phyloP scores from a whole-genome alignment of 1,139 yeast species.

The Maudiozyma humilis region DNA sequence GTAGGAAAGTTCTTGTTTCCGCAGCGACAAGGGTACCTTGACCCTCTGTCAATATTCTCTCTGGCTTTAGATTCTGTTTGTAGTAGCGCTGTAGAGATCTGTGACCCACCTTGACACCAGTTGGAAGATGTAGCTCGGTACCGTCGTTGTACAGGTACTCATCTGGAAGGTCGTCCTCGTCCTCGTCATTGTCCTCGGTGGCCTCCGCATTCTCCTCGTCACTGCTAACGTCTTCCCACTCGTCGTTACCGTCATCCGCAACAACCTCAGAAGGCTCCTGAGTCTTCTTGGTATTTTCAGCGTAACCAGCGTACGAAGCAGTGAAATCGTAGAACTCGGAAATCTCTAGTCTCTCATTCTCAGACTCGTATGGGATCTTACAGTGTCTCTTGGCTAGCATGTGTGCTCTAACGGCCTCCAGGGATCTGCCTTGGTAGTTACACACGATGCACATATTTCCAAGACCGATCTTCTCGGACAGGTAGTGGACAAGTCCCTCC shows the following conservation, averaged over 20 bases:
- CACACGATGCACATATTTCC: slow-evolving; percentile 89
- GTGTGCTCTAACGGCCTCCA: slow-evolving; percentile 88
- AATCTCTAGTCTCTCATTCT: slow-evolving; percentile 78
- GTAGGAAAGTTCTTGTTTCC: slow-evolving; percentile 67
- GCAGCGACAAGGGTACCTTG: slow-evolving; percentile 93
- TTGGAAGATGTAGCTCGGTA: slow-evolving; percentile 72
- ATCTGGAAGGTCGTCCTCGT: slow-evolving; percentile 41
- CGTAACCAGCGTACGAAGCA: slow-evolving; percentile 42
- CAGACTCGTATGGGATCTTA: slow-evolving; percentile 79
- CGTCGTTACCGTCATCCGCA: slow-evolving; percentile 31
- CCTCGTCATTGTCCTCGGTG: slow-evolving; percentile 41
- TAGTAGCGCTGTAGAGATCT: slow-evolving; percentile 80
- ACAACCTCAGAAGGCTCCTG: not conserved
- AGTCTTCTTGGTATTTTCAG: slow-evolving; percentile 12
- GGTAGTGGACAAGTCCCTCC: slow-evolving; percentile 65
- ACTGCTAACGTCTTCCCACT: slow-evolving; percentile 33
- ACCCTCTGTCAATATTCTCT: slow-evolving; percentile 67
- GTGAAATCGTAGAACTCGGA: slow-evolving; percentile 87
- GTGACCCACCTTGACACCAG: slow-evolving; percentile 85
- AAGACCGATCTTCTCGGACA: slow-evolving; percentile 85
- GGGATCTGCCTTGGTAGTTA: slow-evolving; percentile 71
- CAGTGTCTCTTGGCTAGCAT: slow-evolving; percentile 85
- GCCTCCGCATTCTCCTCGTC: slow-evolving; percentile 34
- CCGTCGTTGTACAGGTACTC: slow-evolving; percentile 54
- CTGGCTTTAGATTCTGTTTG: slow-evolving; percentile 76